Evolutionary conservation across 345 rosid species (phyloP).

Genomic region (Cardamine occulta): DNA sequence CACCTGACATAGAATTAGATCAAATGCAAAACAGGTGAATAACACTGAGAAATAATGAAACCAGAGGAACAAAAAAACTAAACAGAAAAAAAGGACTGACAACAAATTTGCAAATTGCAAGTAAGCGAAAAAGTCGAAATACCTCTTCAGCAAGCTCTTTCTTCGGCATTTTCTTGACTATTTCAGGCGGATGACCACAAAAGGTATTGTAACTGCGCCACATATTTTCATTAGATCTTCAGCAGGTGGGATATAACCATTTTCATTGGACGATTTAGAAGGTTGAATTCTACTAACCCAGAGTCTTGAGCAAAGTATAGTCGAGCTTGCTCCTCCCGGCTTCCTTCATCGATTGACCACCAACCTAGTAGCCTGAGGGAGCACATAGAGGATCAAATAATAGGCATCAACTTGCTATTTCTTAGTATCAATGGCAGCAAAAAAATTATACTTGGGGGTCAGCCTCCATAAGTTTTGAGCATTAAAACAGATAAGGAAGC

Average conservation of each 20-base stretch:
- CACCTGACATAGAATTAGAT: slow-evolving; percentile 51
- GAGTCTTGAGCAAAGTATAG: slow-evolving; percentile 68
- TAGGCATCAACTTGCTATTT: slow-evolving; percentile 13
- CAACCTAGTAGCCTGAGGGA: slow-evolving; percentile 77
- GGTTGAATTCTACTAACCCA: slow-evolving; percentile 54
- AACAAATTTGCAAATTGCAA: background rate
- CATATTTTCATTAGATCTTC: slow-evolving; percentile 18
- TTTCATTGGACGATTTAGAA: slow-evolving; percentile 10
- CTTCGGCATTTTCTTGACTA: slow-evolving; percentile 95
- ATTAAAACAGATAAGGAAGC: slow-evolving; percentile 32
- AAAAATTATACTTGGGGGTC: background rate
- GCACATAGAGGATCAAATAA: slow-evolving; percentile 27
- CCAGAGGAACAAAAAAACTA: background rate
- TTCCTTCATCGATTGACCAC: slow-evolving; percentile 98
- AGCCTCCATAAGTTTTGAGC: slow-evolving; percentile 8
- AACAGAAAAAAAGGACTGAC: background rate
- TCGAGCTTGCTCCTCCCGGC: slow-evolving; percentile 85
- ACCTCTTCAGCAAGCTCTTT: slow-evolving; percentile 98
- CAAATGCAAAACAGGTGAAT: background rate
- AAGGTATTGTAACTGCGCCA: slow-evolving; percentile 86
- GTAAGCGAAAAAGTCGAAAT: slow-evolving; percentile 15
- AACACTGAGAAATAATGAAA: background rate
- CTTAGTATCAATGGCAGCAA: background rate
- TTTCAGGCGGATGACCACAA: slow-evolving; percentile 90
- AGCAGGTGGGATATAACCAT: slow-evolving; percentile 10